Evolutionary conservation across 2,329 filamentous ascomycete genomes (phyloP).

Genomic region (Nannizziopsis arthrosporioides): DNA sequence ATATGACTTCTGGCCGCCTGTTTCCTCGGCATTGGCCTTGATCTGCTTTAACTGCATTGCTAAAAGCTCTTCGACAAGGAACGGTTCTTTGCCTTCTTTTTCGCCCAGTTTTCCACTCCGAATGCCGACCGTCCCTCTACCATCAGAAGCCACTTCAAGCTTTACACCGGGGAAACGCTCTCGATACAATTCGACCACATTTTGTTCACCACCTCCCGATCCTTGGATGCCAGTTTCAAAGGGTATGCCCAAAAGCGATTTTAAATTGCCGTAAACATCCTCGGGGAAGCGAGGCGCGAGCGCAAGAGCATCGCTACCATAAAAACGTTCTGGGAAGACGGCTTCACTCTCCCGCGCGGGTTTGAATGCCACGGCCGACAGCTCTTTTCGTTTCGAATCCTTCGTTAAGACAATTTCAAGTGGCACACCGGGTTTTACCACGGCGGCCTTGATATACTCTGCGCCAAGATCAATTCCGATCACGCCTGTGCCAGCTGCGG

Average conservation of each 20-base stretch:
- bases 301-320: slow-evolving; percentile 83
- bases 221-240: slow-evolving; percentile 38
- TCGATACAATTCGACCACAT: slow-evolving; percentile 57
- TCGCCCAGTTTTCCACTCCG: slow-evolving; percentile 58
- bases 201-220: slow-evolving; percentile 24
- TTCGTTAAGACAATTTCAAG: slow-evolving; percentile 97
- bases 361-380: slow-evolving; percentile 85
- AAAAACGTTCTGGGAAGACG: slow-evolving; percentile 73
- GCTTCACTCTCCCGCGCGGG: slow-evolving; percentile 56
- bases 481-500: slow-evolving; percentile 60
- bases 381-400: slow-evolving; percentile 93
- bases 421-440: slow-evolving; percentile 93
- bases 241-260: slow-evolving; percentile 70
- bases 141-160: slow-evolving; percentile 42
- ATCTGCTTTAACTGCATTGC: slow-evolving; percentile 95
- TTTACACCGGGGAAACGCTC: slow-evolving; percentile 67
- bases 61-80: slow-evolving; percentile 79
- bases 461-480: slow-evolving; percentile 90
- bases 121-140: slow-evolving; percentile 64
- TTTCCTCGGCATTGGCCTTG: slow-evolving; percentile 69
- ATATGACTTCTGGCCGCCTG: slow-evolving; percentile 62
- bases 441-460: slow-evolving; percentile 88
- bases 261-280: slow-evolving; percentile 91
- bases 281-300: slow-evolving; percentile 76
- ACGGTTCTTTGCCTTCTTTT: slow-evolving; percentile 51